phyloP scores from a whole-genome alignment of 2,329 filamentous ascomycete species.

The Monosporascus sp. region DNA sequence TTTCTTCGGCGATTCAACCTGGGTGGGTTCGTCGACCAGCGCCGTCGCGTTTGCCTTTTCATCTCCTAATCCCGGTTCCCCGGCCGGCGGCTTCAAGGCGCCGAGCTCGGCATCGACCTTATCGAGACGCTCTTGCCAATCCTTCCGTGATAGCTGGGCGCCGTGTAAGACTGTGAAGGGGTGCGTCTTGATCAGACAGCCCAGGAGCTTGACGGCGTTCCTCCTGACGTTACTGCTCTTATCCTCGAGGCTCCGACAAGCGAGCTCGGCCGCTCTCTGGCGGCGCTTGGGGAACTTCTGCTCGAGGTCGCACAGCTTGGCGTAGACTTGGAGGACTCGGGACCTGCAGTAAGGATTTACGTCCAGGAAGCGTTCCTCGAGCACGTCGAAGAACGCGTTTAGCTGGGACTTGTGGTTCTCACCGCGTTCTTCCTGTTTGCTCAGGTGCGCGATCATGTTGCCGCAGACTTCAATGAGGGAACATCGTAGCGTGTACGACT shows the following conservation, averaged over 20 bases:
- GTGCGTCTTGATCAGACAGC: constrained; percentile 84
- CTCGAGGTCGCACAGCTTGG: constrained; percentile 87
- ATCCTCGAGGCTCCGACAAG: constrained; percentile 85
- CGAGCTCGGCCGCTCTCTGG: constrained; percentile 81
- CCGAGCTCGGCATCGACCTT: constrained; percentile 79
- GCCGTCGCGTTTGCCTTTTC: constrained; percentile 60
- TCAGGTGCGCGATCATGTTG: constrained; percentile 87
- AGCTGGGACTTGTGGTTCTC: constrained; percentile 94
- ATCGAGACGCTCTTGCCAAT: constrained; percentile 80
- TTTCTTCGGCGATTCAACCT: constrained; percentile 66
- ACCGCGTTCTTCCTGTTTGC: constrained; percentile 82
- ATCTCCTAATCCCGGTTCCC: constrained; percentile 66
- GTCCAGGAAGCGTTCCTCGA: constrained; percentile 94
- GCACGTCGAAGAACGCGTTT: constrained; percentile 92
- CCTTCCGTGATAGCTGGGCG: constrained; percentile 74
- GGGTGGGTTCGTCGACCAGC: constrained; percentile 83
- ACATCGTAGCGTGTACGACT: constrained; percentile 89
- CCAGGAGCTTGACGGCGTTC: constrained; percentile 90
- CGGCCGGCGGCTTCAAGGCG: constrained; percentile 71
- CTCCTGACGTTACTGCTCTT: constrained; percentile 96
- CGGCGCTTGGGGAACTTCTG: constrained; percentile 92
- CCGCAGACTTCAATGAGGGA: constrained; percentile 96
- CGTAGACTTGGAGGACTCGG: constrained; percentile 86
- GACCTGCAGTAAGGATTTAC: constrained; percentile 95
- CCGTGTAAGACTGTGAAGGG: constrained; percentile 91